Base-by-base conservation (phyloP, 192 early-diverging fungal species). In the Geranomyces variabilis region DNA sequence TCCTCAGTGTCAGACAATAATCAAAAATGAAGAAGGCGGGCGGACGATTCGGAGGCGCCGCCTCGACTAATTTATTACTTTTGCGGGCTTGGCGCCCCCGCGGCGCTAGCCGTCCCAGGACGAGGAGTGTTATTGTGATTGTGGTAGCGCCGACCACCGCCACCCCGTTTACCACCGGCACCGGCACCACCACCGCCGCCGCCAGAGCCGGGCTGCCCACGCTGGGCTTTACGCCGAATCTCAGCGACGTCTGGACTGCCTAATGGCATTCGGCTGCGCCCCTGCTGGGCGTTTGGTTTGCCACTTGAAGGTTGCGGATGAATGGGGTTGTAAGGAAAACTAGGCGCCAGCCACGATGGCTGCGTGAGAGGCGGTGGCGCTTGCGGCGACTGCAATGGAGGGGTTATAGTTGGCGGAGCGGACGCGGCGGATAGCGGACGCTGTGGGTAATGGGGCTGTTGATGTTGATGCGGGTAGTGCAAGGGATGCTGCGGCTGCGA, bases 181-280 rank as follows among this genome's bases (percentile, higher is more conserved):
- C 36, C 36, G 36, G 5, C 36, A 41, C 36, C 36, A 10, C 36
- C 36, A 10, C 36, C 36, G 36, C 36, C 36, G 36, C 36, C 36
- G 10, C 36, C 36, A 41, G 36, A 41, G 36, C 36, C 10, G 10
- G 36, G 36, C 36, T 41, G 36, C 10, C 36, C 36, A 10, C 36
- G 36, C 36, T 53, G 51, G 15, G 58, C 58, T 31, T 29, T 26
- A 26, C 31, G 22, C 22, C 58, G 58, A 33, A 60, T 33, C 17
- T 60, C 58, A 19, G 58, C 22, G 17, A 60, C 58, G 58, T 60
- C 58, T 33, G 58, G 58, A 26, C 22, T 19, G 31, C 58, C 58
- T 60, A 60, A 29, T 3, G 58, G 58, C 22, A 60, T 26, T 24
- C 58, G 58, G 19, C 58, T 26, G 22, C 14, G 30, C 7, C 5